These are phyloP conservation scores for Rhizopogon vulgaris DNA, from an alignment of 768 basidiomycete genomes.

Conservation along the genomic window DNA sequence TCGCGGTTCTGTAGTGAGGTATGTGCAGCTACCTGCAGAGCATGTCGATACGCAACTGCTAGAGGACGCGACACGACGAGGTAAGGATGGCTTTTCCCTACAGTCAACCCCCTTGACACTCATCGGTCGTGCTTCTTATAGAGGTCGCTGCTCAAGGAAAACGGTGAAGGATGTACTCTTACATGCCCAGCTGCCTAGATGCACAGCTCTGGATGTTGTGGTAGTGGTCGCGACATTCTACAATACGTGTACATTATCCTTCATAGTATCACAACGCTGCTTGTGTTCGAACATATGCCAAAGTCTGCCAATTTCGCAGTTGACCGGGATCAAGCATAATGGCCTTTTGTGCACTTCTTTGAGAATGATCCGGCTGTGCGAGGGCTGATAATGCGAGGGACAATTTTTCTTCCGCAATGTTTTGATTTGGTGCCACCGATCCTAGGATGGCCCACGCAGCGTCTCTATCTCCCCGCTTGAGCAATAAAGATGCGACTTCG, in stretches of 20 bases:
- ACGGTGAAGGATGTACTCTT: conserved; percentile 18
- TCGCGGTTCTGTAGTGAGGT: conserved; percentile 95
- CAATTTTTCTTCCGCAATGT: conserved; percentile 30
- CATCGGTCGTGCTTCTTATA: conserved; percentile 10
- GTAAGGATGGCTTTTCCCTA: conserved; percentile 34
- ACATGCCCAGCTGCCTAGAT: not conserved
- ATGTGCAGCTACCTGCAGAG: conserved; percentile 89
- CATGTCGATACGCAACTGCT: conserved; percentile 93
- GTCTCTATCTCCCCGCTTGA: conserved; percentile 39
- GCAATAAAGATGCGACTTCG: conserved; percentile 46
- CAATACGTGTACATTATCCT: not conserved
- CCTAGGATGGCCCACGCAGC: conserved; percentile 44
- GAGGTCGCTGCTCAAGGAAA: conserved; percentile 38
- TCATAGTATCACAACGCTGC: conserved; percentile 13
- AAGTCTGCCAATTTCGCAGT: conserved; percentile 46
- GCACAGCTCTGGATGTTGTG: not conserved
- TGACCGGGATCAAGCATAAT: conserved; percentile 51
- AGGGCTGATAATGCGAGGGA: conserved; percentile 49
- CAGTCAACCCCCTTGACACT: conserved; percentile 1
- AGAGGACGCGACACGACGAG: conserved; percentile 95
- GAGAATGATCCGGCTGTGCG: conserved; percentile 28
- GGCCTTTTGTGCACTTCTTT: conserved; percentile 52
- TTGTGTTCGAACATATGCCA: conserved; percentile 47
- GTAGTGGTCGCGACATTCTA: not conserved
- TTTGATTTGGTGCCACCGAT: conserved; percentile 22